Conservation (phyloP, 768 basidiomycete genomes). For the Mycena amicta region DNA sequence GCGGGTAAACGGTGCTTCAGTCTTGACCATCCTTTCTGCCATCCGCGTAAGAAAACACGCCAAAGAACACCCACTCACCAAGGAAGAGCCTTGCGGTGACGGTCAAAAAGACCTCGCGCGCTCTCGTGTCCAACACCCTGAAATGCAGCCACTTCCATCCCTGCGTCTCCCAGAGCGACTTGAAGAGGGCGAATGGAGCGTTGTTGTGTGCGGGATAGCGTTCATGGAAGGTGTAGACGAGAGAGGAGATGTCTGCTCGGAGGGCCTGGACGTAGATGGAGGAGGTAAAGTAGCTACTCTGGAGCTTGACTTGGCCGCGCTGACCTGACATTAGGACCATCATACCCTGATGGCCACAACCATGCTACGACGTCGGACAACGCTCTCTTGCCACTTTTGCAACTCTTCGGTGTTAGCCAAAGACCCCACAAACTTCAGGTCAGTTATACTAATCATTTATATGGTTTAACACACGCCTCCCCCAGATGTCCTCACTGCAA, state of each 20-base stretch:
- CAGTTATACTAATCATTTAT: too few species aligned
- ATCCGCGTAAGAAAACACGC: not conserved
- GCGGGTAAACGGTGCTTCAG: constrained; percentile 56
- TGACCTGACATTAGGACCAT: constrained; percentile 58
- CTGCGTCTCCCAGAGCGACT: constrained; percentile 61
- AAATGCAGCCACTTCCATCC: constrained; percentile 82
- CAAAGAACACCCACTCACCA: constrained; percentile 45
- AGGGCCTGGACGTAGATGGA: constrained; percentile 68
- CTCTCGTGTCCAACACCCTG: constrained; percentile 67
- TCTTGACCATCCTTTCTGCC: constrained; percentile 55
- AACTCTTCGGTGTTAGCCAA: constrained; percentile 47
- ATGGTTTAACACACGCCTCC: too few species aligned
- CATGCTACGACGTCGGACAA: constrained; percentile 57
- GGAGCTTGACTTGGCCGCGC: constrained; percentile 65
- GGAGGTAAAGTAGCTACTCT: constrained; percentile 79
- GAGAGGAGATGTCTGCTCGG: constrained; percentile 60
- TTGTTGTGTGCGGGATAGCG: constrained; percentile 38
- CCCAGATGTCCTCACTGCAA: constrained; percentile 68
- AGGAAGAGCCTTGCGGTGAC: constrained; percentile 65
- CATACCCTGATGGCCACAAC: constrained; percentile 2
- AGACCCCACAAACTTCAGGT: constrained; percentile 59
- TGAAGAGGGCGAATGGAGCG: constrained; percentile 72
- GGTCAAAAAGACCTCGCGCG: constrained; percentile 64
- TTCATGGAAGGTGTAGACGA: constrained; percentile 58
- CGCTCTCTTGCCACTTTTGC: constrained; percentile 73